These are phyloP conservation scores for Penicillium rolfsii DNA, from an alignment of 2,329 filamentous ascomycete species.

Conservation along the genomic window DNA sequence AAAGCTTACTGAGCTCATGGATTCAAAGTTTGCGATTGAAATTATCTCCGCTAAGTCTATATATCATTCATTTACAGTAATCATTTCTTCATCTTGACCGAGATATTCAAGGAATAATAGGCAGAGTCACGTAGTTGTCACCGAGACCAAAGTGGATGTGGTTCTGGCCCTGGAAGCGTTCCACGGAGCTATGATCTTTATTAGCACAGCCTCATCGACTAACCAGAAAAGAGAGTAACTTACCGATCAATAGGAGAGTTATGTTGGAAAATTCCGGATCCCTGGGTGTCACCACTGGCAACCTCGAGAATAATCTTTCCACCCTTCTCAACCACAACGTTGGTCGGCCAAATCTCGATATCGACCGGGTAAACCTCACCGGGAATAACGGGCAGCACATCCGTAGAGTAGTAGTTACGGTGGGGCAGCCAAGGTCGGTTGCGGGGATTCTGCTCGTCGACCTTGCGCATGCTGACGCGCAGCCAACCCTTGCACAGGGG, in stretches of 20 bases:
- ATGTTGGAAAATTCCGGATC: slow-evolving; percentile 54
- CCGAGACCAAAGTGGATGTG: slow-evolving; percentile 54
- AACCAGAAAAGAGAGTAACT: neutral
- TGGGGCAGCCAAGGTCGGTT: slow-evolving; percentile 53
- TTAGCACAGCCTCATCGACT: neutral
- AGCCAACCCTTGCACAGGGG: slow-evolving; percentile 60
- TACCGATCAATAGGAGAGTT: slow-evolving; percentile 45
- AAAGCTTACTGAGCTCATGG: neutral
- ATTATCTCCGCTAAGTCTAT: neutral
- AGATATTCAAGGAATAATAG: slow-evolving; percentile 48
- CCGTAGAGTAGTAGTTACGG: slow-evolving; percentile 55
- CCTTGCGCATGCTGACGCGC: slow-evolving; percentile 56
- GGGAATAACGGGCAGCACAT: slow-evolving; percentile 52
- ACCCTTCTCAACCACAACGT: slow-evolving; percentile 41
- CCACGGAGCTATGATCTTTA: slow-evolving; percentile 41
- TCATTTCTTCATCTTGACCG: neutral
- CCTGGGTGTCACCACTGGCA: slow-evolving; percentile 55
- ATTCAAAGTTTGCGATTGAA: neutral
- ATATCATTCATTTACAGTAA: neutral
- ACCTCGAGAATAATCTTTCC: slow-evolving; percentile 37
- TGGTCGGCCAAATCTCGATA: slow-evolving; percentile 48
- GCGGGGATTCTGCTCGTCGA: slow-evolving; percentile 48
- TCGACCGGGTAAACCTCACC: slow-evolving; percentile 57
- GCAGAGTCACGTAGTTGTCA: slow-evolving; percentile 54
- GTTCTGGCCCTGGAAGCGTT: slow-evolving; percentile 52